A percentile compares a stretch with the other conserved stretches of the same genome.
Evolutionary conservation across 2,329 filamentous ascomycete species (phyloP).

Genomic region (Pleurostoma richardsiae): DNA sequence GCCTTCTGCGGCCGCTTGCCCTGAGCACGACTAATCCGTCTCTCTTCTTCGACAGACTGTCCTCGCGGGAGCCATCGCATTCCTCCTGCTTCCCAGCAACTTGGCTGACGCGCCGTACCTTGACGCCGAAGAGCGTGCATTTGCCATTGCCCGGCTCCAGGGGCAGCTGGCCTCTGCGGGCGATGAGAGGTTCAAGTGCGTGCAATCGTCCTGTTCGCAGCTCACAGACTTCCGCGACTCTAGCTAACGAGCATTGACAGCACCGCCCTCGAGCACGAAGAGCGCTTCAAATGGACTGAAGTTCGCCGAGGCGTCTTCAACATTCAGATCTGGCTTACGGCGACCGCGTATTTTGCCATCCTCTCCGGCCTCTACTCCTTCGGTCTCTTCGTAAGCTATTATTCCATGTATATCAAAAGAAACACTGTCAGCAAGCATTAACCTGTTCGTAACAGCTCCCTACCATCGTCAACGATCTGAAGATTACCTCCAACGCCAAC

Average conservation of each 20-base stretch:
- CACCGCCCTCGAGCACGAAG: constrained; percentile 24
- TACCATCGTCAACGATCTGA: constrained; percentile 56
- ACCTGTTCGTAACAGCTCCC: constrained; percentile 38
- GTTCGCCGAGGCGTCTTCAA: constrained; percentile 56
- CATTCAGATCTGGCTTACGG: constrained; percentile 58
- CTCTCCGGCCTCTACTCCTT: constrained; percentile 57
- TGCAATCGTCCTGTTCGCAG: not conserved
- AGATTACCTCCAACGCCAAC: constrained; percentile 48
- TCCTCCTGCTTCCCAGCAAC: constrained; percentile 50
- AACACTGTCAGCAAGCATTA: not conserved
- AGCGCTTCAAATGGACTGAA: constrained; percentile 56
- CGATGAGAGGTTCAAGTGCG: constrained; percentile 27
- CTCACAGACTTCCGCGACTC: no score
- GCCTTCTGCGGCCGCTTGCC: not conserved
- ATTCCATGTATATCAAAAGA: not conserved
- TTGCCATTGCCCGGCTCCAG: constrained; percentile 39
- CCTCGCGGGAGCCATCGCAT: constrained; percentile 44
- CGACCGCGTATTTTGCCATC: constrained; percentile 56
- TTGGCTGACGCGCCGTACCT: constrained; percentile 50
- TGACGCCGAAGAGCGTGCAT: constrained; percentile 42
- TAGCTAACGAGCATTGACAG: constrained; percentile 2
- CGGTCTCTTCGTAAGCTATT: constrained; percentile 50
- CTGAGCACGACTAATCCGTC: not conserved
- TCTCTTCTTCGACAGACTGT: constrained; percentile 37
- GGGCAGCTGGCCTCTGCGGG: constrained; percentile 14